Conservation (phyloP, 2,329 filamentous ascomycete species). For the Nemania bipapillata region DNA sequence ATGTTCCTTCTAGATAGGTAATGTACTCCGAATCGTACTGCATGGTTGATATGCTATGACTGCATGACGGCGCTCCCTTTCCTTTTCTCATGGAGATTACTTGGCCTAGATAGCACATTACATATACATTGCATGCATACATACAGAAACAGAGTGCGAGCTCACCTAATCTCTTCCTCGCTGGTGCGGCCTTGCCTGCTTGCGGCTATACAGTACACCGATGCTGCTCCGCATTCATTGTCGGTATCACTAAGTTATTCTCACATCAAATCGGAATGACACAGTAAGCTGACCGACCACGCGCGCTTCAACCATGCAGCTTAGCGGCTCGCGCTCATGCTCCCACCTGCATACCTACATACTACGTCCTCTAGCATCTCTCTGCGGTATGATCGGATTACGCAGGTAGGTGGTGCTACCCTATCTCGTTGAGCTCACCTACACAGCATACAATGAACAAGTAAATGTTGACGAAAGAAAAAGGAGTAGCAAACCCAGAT, state of each 20-base stretch:
- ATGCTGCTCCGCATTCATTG: neutral
- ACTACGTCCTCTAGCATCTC: neutral
- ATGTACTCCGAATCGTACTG: neutral
- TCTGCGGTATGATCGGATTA: slow-evolving; percentile 9
- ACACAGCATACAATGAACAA: neutral
- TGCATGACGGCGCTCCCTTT: neutral
- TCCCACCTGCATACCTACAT: neutral
- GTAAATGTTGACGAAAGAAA: neutral
- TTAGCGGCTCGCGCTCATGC: slow-evolving; percentile 3
- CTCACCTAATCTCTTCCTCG: neutral
- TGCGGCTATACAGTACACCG: neutral
- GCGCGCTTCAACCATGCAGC: neutral
- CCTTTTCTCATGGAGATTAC: neutral
- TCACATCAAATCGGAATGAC: slow-evolving; percentile 7
- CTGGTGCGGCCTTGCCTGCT: slow-evolving; percentile 2
- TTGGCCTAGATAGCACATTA: neutral
- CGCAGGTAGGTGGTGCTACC: neutral
- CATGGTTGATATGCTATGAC: neutral
- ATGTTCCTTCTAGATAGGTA: neutral
- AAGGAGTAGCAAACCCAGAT: neutral
- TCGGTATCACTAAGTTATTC: neutral
- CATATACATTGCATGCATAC: neutral
- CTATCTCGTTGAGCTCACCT: neutral
- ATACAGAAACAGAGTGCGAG: neutral
- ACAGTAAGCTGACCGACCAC: slow-evolving; percentile 39